Evolutionary conservation across 73 alveolate genomes (phyloP).

Genomic region (Diophrys sp.): DNA sequence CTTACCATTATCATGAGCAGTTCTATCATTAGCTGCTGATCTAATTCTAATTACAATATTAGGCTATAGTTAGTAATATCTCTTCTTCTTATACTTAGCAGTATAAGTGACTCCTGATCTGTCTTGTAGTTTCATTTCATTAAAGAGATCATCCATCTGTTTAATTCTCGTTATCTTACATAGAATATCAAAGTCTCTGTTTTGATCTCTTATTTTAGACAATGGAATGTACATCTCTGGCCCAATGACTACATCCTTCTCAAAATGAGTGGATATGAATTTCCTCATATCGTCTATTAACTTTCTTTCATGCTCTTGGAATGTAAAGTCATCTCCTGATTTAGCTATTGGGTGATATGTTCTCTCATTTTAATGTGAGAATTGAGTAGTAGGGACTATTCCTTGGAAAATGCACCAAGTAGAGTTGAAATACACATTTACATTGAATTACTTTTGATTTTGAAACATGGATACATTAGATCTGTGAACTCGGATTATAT

Average conservation of each 20-base stretch:
- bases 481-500: slow-evolving; percentile 45
- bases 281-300: slow-evolving; percentile 12
- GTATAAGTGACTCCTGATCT: slow-evolving; percentile 27
- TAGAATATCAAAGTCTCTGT: slow-evolving; percentile 38
- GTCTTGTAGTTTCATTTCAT: slow-evolving; percentile 40
- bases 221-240: slow-evolving; percentile 27
- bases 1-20: slow-evolving; percentile 21
- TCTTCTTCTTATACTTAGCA: slow-evolving; percentile 16
- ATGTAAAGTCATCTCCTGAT: slow-evolving; percentile 23
- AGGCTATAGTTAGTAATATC: slow-evolving; percentile 17
- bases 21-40: slow-evolving; percentile 36
- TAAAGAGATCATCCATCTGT: slow-evolving; percentile 28
- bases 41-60: slow-evolving; percentile 45
- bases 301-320: slow-evolving; percentile 17
- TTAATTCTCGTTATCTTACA: slow-evolving; percentile 29
- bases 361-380: neutral
- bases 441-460: slow-evolving; percentile 49
- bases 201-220: neutral
- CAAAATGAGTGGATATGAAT: slow-evolving; percentile 28
- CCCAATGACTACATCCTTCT: slow-evolving; percentile 18
- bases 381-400: neutral
- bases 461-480: slow-evolving; percentile 31
- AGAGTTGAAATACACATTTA: slow-evolving; percentile 39
- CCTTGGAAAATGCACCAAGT: slow-evolving; percentile 48
- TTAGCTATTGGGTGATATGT: slow-evolving; percentile 4